A percentile compares a stretch with the other conserved stretches of the same genome.
These are phyloP conservation scores for Suzukiozyma palmioleophila DNA, from an alignment of 1,139 yeast genomes.

Conservation along the genomic window DNA sequence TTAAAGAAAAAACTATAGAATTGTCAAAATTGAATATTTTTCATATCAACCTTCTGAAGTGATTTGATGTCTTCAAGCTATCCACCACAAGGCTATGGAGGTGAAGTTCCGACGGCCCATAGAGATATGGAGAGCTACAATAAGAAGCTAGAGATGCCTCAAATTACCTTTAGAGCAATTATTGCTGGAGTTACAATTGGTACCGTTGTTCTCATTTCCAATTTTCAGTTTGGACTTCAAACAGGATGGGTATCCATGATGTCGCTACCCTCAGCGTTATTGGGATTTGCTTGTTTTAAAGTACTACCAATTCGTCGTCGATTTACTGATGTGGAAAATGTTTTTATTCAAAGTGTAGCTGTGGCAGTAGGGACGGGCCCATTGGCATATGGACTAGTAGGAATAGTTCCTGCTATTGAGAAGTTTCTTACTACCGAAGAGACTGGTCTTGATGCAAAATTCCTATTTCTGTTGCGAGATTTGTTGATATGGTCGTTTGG, in stretches of 20 bases:
- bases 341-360: constrained; percentile 84
- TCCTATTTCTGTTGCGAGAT: constrained; percentile 41
- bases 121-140: constrained; percentile 4
- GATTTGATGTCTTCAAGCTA: background rate
- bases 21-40: too few species aligned
- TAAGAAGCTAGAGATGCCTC: constrained; percentile 44
- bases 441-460: constrained; percentile 52
- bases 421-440: constrained; percentile 77
- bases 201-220: constrained; percentile 74
- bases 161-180: constrained; percentile 69
- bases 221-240: constrained; percentile 93
- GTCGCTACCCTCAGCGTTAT: constrained; percentile 91
- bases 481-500: constrained; percentile 80
- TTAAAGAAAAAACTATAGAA: too few species aligned
- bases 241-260: constrained; percentile 99
- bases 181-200: constrained; percentile 75
- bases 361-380: constrained; percentile 99
- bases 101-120: background rate
- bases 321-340: constrained; percentile 90
- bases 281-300: constrained; percentile 81
- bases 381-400: constrained; percentile 88
- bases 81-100: background rate
- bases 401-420: constrained; percentile 95
- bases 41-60: too few species aligned
- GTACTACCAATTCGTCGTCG: constrained; percentile 41